Conservation (phyloP, 257 asterid species). For the Salvia miltiorrhiza region DNA sequence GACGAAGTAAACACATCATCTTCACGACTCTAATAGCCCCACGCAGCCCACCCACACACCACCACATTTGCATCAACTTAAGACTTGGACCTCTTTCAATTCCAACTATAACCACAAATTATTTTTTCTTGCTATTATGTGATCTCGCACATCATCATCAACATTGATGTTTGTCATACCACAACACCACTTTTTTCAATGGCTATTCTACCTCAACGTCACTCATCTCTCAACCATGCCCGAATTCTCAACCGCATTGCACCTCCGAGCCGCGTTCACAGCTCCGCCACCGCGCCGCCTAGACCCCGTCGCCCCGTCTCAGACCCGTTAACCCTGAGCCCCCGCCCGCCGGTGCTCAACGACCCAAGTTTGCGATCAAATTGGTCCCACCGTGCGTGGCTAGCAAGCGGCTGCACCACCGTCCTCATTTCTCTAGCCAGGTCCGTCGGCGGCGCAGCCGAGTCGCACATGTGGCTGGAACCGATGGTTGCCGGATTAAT, state of each 20-base stretch:
- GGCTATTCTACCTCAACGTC: slow-evolving; percentile 30
- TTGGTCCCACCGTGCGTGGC: slow-evolving; percentile 86
- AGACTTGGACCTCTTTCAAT: not conserved
- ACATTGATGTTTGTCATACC: not conserved
- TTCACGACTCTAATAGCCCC: slow-evolving; percentile 30
- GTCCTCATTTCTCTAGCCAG: slow-evolving; percentile 59
- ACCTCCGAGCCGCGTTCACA: slow-evolving; percentile 19
- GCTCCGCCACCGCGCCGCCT: slow-evolving; percentile 36
- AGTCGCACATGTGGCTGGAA: slow-evolving; percentile 45
- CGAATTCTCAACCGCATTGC: slow-evolving; percentile 8
- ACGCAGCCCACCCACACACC: slow-evolving; percentile 25
- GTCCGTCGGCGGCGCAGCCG: slow-evolving; percentile 33
- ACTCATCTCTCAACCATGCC: slow-evolving; percentile 25
- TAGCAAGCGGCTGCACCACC: slow-evolving; percentile 67
- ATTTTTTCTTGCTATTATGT: not conserved
- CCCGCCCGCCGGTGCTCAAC: slow-evolving; percentile 31
- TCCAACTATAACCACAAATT: slow-evolving; percentile 26
- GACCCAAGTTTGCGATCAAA: slow-evolving; percentile 61
- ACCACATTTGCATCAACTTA: slow-evolving; percentile 11
- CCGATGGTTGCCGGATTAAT: slow-evolving; percentile 50
- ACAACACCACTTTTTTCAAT: not conserved
- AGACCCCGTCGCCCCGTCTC: slow-evolving; percentile 25
- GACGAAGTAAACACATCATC: too few species aligned
- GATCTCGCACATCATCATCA: not conserved
- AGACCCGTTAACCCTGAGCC: slow-evolving; percentile 9